Evolutionary conservation across 73 alveolate species (phyloP).

Genomic region (Paramecium sonneborni): DNA sequence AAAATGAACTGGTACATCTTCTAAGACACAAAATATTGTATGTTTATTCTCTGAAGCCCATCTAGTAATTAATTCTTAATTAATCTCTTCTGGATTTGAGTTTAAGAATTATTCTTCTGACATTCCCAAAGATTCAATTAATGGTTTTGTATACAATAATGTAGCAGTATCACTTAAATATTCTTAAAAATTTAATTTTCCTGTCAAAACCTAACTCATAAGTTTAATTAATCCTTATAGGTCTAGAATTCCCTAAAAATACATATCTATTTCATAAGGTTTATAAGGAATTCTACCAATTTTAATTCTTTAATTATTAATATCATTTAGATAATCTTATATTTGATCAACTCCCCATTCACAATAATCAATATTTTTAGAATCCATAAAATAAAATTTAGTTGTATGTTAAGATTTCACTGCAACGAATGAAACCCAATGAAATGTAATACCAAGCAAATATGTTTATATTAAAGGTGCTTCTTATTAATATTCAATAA

Average conservation of each 20-base stretch:
- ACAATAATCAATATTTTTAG: background rate
- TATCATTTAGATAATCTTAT: background rate
- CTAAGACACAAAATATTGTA: background rate
- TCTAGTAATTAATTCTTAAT: background rate
- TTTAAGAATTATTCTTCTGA: background rate
- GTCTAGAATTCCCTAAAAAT: background rate
- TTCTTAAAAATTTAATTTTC: background rate
- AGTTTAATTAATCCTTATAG: background rate
- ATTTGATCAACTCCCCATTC: constrained; percentile 12
- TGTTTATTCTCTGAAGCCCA: constrained; percentile 3
- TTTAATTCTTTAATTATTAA: background rate
- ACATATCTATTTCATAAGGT: constrained; percentile 28
- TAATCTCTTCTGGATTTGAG: background rate
- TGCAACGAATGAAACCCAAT: constrained; percentile 46
- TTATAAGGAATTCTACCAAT: background rate
- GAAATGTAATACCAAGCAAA: constrained; percentile 2
- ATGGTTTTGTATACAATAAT: constrained; percentile 2
- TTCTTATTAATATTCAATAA: background rate
- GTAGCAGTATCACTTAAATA: background rate
- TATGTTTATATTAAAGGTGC: background rate
- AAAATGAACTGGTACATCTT: background rate
- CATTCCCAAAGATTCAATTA: background rate
- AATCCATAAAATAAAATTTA: constrained; percentile 28
- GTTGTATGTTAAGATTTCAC: background rate
- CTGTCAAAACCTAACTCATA: background rate